Conservation (phyloP, 257 asterid species). For the Gynochthodes officinalis region DNA sequence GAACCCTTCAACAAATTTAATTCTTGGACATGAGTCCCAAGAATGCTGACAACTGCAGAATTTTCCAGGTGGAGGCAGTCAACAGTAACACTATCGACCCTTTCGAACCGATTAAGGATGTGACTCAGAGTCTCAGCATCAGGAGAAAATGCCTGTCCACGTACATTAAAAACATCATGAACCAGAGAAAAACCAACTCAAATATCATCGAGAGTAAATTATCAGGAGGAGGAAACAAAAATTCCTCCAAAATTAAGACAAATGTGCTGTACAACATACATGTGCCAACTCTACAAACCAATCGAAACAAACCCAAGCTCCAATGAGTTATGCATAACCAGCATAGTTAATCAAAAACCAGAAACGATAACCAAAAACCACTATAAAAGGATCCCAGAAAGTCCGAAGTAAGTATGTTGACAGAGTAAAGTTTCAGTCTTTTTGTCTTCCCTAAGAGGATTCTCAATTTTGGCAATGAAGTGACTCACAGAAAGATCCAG, state of each 20-base stretch:
- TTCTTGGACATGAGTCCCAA: slow-evolving; percentile 49
- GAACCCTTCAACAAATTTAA: slow-evolving; percentile 68
- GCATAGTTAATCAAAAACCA: neutral
- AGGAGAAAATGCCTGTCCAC: slow-evolving; percentile 52
- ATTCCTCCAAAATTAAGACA: neutral
- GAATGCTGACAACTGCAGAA: slow-evolving; percentile 38
- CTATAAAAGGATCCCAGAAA: neutral
- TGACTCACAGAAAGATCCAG: slow-evolving; percentile 70
- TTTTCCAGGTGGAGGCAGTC: slow-evolving; percentile 62
- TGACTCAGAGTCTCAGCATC: slow-evolving; percentile 40
- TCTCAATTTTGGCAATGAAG: too few relatives aligned
- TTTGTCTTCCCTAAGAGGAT: neutral
- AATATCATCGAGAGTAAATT: neutral
- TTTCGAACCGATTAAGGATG: slow-evolving; percentile 34
- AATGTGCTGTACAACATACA: neutral
- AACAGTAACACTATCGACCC: slow-evolving; percentile 42
- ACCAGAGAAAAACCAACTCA: neutral
- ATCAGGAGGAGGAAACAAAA: neutral
- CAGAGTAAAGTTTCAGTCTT: neutral
- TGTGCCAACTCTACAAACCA: neutral
- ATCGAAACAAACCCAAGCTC: neutral
- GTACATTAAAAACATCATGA: slow-evolving; percentile 4
- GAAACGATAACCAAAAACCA: neutral
- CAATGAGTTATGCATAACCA: neutral
- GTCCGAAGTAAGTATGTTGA: neutral